Conservation (phyloP, 2,329 filamentous ascomycete genomes). For the Paecilomyces sp. region DNA sequence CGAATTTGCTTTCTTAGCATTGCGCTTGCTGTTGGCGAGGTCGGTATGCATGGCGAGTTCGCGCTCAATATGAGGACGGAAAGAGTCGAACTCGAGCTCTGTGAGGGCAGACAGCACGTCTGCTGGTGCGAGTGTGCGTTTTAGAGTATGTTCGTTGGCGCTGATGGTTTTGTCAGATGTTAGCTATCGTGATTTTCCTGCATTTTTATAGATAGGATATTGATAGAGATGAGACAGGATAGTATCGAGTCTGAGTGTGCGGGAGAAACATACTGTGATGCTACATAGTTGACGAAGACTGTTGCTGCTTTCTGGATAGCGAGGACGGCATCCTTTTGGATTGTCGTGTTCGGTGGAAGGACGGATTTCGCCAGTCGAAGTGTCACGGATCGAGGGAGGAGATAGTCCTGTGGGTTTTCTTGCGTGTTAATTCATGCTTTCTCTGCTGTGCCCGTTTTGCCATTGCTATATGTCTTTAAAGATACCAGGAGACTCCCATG, state of each 20-base stretch:
- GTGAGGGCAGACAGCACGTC: constrained; percentile 55
- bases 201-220: too few relatives aligned
- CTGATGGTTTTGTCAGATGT: constrained; percentile 26
- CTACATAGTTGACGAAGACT: constrained; percentile 59
- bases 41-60: constrained; percentile 47
- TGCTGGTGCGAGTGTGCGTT: constrained; percentile 55
- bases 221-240: too few relatives aligned
- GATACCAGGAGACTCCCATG: too few relatives aligned
- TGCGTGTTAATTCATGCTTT: not conserved
- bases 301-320: constrained; percentile 60
- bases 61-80: constrained; percentile 51
- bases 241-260: not conserved
- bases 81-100: constrained; percentile 56
- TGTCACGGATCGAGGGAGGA: constrained; percentile 56
- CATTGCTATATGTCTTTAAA: too few relatives aligned
- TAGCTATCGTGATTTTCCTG: not conserved
- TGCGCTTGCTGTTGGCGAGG: constrained; percentile 25
- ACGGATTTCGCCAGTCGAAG: constrained; percentile 57
- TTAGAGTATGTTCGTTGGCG: constrained; percentile 54
- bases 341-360: constrained; percentile 56
- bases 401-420: constrained; percentile 45
- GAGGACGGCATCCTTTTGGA: constrained; percentile 58
- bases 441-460: not conserved
- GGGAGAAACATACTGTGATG: constrained; percentile 44
- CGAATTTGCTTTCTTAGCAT: constrained; percentile 25